Evolutionary conservation across 1,139 yeast species (phyloP), one percentile per base, ranked within the genome.

Genomic region (Geotrichum phurueaensis): DNA sequence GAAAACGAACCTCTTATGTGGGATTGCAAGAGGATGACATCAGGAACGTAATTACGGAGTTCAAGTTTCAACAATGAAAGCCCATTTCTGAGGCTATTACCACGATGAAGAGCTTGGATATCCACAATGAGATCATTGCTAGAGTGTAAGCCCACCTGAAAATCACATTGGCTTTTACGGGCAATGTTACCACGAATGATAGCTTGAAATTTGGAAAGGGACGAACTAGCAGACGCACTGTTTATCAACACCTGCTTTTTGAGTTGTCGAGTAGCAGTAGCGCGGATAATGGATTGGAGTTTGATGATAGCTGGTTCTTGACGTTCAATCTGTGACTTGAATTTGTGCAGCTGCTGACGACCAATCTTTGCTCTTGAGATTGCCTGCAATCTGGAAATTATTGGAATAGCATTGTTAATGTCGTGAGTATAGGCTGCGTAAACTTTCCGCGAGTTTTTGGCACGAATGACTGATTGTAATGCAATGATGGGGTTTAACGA

Each of bases 281-380:
- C 75, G 25, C 75, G 64, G 23, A 78, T 68, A 0, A 71, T 63
- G 0, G 86, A 73, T 68, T 87, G 94, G 2, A 86, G 69, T 0
- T 64, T 68, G n/a, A 80, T 74, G 9, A 85, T 70, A 0, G 68
- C 63, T 0, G 52, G 15, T 9, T 61, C 60, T 10, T 51, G 25
- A 23, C 22, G 12, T 27, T 50, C 20, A 4, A 57, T 23, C 12
- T 47, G 27, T 10, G 20, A 23, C 27, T 58, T 49, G 9, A 60
- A 50, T 45, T 55, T 56, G 20, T 33, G 25, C n/a, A 58, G 33
- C 20, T 57, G 54, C n/a, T 27, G 23, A 23, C 64, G 59, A 12
- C 52, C 54, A 39, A 55, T 47, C 36, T 49, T 53, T 15, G 63
- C 64, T 33, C 65, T 51, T 9, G 57, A 43, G n/a, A 51, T 53